These are phyloP conservation scores for Pseudogymnoascus sp. DNA, from an alignment of 2,329 filamentous ascomycete species.

Conservation along the genomic window DNA sequence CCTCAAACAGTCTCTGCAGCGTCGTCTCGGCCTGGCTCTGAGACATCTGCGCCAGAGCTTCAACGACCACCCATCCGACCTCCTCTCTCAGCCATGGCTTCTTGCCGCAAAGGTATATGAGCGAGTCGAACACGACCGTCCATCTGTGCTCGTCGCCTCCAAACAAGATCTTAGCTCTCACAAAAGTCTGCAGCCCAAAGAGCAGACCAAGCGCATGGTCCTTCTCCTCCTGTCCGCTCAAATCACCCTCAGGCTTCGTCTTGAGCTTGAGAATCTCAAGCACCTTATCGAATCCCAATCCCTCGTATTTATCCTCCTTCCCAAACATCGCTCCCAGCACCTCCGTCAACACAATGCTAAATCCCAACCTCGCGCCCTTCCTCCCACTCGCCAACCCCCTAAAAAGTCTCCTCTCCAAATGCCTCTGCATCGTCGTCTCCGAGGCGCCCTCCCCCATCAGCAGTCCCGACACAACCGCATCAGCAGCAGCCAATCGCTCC, in stretches of 20 bases:
- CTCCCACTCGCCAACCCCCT: conserved; percentile 82
- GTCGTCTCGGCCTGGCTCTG: conserved; percentile 49
- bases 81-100: conserved; percentile 87
- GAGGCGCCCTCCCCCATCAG: conserved; percentile 41
- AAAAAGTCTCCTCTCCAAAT: conserved; percentile 63
- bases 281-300: conserved; percentile 48
- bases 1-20: conserved; percentile 52
- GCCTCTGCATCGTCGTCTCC: conserved; percentile 47
- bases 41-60: conserved; percentile 57
- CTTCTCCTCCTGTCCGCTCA: conserved; percentile 66
- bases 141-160: conserved; percentile 48
- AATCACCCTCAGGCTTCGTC: conserved; percentile 45
- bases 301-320: conserved; percentile 40
- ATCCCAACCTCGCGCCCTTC: conserved; percentile 81
- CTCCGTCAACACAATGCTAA: conserved; percentile 82
- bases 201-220: conserved; percentile 79
- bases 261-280: conserved; percentile 47
- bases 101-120: conserved; percentile 67
- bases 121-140: conserved; percentile 59
- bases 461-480: conserved; percentile 49
- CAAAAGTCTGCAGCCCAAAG: conserved; percentile 79
- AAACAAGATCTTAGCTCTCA: conserved; percentile 69
- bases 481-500: conserved; percentile 50
- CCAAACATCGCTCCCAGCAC: conserved; percentile 64
- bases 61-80: conserved; percentile 73